These are phyloP conservation scores for Colletotrichum sp. DNA, from an alignment of 2,329 filamentous ascomycete genomes.

Conservation along the genomic window DNA sequence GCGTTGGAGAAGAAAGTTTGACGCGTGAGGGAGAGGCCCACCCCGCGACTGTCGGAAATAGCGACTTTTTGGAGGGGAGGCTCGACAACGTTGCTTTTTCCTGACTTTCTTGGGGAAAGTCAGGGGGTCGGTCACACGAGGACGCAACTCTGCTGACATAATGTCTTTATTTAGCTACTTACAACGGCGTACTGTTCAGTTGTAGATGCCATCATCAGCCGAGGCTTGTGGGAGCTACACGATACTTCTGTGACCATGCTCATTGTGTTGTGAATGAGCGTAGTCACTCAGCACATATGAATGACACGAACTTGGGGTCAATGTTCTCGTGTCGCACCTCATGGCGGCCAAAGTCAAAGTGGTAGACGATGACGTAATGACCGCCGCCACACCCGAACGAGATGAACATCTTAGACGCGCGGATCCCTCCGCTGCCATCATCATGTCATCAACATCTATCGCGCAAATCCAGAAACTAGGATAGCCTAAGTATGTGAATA, in stretches of 20 bases:
- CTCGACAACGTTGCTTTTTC: neutral
- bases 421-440: neutral
- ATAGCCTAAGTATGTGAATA: neutral
- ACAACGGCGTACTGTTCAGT: neutral
- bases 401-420: neutral
- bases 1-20: neutral
- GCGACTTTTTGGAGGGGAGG: neutral
- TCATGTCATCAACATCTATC: neutral
- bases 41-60: neutral
- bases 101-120: neutral
- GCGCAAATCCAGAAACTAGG: neutral
- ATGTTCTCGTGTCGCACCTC: no score
- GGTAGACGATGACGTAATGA: neutral
- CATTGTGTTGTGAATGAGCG: no score
- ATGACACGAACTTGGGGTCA: no score
- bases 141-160: neutral
- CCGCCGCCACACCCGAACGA: neutral
- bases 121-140: neutral
- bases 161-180: neutral
- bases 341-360: no score
- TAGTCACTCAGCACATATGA: no score
- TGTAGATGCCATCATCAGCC: no score
- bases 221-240: no score
- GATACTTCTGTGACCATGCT: no score
- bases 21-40: neutral